Percentiles rank a stretch among this genome's conserved stretches.
phyloP scores from a whole-genome alignment of 495 filamentous ascomycete genomes.

The Sphaerosporella brunnea region DNA sequence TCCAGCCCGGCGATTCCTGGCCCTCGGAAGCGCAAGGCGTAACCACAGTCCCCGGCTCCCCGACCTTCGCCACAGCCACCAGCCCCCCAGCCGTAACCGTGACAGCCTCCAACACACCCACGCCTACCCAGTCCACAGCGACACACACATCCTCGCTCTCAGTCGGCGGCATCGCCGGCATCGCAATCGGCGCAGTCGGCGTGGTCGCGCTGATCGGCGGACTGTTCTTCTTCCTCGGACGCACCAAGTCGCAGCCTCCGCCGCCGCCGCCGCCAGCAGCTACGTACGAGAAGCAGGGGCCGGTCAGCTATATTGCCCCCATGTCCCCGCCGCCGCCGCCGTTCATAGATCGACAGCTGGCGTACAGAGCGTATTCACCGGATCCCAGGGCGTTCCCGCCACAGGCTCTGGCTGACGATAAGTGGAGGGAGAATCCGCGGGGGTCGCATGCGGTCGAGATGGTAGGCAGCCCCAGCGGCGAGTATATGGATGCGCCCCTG shows the following conservation, averaged over 20 bases:
- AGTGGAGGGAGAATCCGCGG: too few relatives aligned
- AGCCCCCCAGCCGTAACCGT: constrained; percentile 8
- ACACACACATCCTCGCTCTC: neutral
- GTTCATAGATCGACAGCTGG: neutral
- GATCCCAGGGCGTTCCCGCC: neutral
- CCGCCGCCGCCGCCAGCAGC: neutral
- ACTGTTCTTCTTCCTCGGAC: constrained; percentile 31
- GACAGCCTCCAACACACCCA: neutral
- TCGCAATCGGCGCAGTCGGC: constrained; percentile 31
- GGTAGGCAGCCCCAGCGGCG: too few relatives aligned
- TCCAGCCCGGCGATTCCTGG: constrained; percentile 29
- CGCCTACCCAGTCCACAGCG: constrained; percentile 3
- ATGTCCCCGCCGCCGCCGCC: neutral
- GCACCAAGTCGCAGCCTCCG: constrained; percentile 11
- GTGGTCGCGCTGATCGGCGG: constrained; percentile 27
- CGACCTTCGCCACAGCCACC: neutral
- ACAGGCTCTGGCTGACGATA: neutral
- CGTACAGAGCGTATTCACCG: neutral
- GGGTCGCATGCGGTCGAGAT: too few relatives aligned
- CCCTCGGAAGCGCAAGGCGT: constrained; percentile 22
- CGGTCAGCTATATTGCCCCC: neutral
- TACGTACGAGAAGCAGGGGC: neutral
- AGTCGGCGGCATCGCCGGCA: constrained; percentile 34
- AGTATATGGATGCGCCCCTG: too few relatives aligned
- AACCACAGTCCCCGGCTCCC: neutral